Percentiles rank a stretch among this genome's conserved stretches.
phyloP scores from a whole-genome alignment of 768 basidiomycete species.

The Naganishia vaughanmartiniae region DNA sequence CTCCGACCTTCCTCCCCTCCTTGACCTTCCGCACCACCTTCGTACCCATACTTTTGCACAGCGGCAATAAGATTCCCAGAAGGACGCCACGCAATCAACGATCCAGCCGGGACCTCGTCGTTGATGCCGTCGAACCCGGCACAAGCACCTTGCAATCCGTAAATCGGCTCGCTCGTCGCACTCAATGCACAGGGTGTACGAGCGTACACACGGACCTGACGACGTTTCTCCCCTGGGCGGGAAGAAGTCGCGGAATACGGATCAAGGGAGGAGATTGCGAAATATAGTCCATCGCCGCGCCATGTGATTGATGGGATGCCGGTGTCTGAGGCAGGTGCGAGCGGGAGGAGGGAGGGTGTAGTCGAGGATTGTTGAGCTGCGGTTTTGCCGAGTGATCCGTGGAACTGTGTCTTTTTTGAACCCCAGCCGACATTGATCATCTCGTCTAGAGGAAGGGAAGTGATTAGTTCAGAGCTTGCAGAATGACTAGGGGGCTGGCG shows the following conservation, averaged over 20 bases:
- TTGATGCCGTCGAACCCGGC: background rate
- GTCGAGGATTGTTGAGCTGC: constrained; percentile 57
- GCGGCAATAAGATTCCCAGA: constrained; percentile 79
- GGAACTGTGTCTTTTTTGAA: constrained; percentile 92
- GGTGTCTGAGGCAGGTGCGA: constrained; percentile 66
- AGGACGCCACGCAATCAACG: constrained; percentile 72
- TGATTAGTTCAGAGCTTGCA: constrained; percentile 17
- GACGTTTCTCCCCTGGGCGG: constrained; percentile 47
- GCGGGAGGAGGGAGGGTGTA: constrained; percentile 54
- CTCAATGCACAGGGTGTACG: constrained; percentile 67
- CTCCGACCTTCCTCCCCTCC: constrained; percentile 66
- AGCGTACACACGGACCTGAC: constrained; percentile 72
- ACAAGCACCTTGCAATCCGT: constrained; percentile 72
- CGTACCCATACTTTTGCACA: constrained; percentile 73
- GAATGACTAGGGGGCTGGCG: background rate
- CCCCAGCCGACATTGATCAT: constrained; percentile 98
- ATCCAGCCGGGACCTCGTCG: background rate
- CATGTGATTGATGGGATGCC: constrained; percentile 72
- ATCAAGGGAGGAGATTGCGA: constrained; percentile 76
- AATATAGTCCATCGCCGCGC: constrained; percentile 89
- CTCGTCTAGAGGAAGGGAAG: constrained; percentile 59
- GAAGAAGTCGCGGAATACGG: constrained; percentile 44
- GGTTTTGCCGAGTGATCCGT: constrained; percentile 86
- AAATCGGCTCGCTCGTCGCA: constrained; percentile 76
- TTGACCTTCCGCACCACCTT: constrained; percentile 65